Percentiles rank a stretch among this genome's conserved stretches.
These are phyloP conservation scores for Mucor circinelloides DNA, from an alignment of 371 early-diverging fungal genomes.

Conservation along the genomic window DNA sequence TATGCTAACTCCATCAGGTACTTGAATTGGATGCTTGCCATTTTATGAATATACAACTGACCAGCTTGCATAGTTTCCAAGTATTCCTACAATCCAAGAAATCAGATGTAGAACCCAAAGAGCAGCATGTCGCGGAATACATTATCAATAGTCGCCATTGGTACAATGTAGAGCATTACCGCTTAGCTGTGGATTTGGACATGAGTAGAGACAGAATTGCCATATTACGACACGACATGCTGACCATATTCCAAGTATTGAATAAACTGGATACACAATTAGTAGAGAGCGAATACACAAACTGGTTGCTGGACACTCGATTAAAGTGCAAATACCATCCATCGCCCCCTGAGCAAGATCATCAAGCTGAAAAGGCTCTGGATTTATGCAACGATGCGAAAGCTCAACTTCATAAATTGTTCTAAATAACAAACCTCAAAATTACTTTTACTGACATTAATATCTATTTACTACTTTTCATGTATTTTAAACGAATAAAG, in stretches of 20 bases:
- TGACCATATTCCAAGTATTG: slow-evolving; percentile 47
- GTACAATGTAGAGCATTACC: slow-evolving; percentile 36
- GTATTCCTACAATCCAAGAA: not conserved
- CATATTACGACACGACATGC: slow-evolving; percentile 47
- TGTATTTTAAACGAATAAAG: not conserved
- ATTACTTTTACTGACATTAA: not conserved
- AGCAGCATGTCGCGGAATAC: not conserved
- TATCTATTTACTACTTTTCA: not conserved
- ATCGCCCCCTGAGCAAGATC: not conserved
- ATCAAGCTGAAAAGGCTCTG: not conserved
- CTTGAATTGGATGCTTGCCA: not conserved
- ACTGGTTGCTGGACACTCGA: slow-evolving; percentile 56
- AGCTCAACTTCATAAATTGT: slow-evolving; percentile 1
- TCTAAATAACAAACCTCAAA: not conserved
- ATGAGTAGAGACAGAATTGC: slow-evolving; percentile 53
- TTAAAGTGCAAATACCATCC: slow-evolving; percentile 31
- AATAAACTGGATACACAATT: slow-evolving; percentile 51
- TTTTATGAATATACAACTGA: not conserved
- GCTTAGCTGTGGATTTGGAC: slow-evolving; percentile 45
- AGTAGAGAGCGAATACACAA: slow-evolving; percentile 51
- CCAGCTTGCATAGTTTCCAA: not conserved
- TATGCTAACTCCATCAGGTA: slow-evolving; percentile 29
- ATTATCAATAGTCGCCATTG: slow-evolving; percentile 9
- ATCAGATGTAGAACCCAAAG: not conserved
- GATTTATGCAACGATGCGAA: slow-evolving; percentile 10